phyloP scores from a whole-genome alignment of 2,329 filamentous ascomycete genomes.

The Colletotrichum zoysiae region DNA sequence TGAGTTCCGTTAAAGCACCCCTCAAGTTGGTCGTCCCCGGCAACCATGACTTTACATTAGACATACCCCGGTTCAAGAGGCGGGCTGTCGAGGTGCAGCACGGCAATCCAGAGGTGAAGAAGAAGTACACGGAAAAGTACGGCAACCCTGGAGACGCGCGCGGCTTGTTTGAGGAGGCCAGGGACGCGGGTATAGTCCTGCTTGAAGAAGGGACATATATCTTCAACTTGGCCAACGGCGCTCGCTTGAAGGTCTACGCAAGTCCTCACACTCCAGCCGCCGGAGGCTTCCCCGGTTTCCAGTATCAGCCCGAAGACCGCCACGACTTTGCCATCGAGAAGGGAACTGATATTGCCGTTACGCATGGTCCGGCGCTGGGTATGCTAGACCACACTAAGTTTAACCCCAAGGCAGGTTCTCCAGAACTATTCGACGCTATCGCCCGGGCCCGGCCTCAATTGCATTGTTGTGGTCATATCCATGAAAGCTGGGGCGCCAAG shows the following conservation, averaged over 20 bases:
- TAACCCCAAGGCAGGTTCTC: conserved; percentile 48
- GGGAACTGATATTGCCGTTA: conserved; percentile 49
- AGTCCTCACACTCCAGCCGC: conserved; percentile 59
- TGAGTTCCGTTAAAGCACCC: conserved; percentile 56
- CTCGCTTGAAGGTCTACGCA: conserved; percentile 57
- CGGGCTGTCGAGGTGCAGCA: neutral
- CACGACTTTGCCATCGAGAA: conserved; percentile 48
- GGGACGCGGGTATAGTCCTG: conserved; percentile 46
- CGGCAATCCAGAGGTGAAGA: neutral
- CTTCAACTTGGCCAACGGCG: conserved; percentile 58
- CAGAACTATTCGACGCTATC: conserved; percentile 48
- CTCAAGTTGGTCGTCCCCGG: conserved; percentile 64
- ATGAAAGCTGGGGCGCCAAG: conserved; percentile 54
- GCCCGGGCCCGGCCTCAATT: conserved; percentile 48
- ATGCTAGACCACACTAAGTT: conserved; percentile 55
- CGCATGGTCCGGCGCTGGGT: conserved; percentile 53
- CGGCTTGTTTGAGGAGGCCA: conserved; percentile 41
- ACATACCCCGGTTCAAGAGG: conserved; percentile 38
- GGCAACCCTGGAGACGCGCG: conserved; percentile 54
- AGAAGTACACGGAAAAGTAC: conserved; percentile 47
- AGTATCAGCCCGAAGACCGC: conserved; percentile 51
- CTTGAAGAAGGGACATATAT: conserved; percentile 57
- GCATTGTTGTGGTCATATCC: conserved; percentile 55
- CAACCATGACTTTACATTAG: conserved; percentile 64
- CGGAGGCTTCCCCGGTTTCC: conserved; percentile 56